Conservation (phyloP, 768 basidiomycete species). For the Termitomyces bulborhizus region DNA sequence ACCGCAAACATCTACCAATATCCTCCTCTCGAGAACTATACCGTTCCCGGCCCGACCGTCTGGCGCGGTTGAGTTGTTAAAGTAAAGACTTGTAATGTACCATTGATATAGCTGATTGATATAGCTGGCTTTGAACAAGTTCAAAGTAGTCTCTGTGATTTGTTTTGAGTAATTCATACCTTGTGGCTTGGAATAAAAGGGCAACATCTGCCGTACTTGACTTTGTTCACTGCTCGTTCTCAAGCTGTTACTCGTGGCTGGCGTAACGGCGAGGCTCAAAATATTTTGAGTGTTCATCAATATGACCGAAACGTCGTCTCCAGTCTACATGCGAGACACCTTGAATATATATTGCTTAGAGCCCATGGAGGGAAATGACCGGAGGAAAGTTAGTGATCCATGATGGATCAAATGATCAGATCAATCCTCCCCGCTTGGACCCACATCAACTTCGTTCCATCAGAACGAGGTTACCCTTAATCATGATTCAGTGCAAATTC, state of each 20-base stretch:
- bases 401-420: background rate
- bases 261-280: no score
- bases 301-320: no score
- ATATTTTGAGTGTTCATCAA: no score
- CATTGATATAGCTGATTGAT: background rate
- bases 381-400: background rate
- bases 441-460: background rate
- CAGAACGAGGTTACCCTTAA: background rate
- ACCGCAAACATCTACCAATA: conserved; percentile 34
- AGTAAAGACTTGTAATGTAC: background rate
- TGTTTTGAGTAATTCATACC: background rate
- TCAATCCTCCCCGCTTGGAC: background rate
- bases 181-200: background rate
- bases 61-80: conserved; percentile 14
- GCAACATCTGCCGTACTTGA: background rate
- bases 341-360: no score
- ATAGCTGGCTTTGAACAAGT: background rate
- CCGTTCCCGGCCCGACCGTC: conserved; percentile 22
- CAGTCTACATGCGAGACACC: no score
- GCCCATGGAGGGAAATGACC: no score
- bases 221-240: no score
- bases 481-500: no score
- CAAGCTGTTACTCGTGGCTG: no score
- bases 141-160: background rate
- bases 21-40: conserved; percentile 28